A percentile compares a stretch with the other conserved stretches of the same genome.
Evolutionary conservation across 78 protist species (phyloP).

Genomic region (Thecamonas trahens): DNA sequence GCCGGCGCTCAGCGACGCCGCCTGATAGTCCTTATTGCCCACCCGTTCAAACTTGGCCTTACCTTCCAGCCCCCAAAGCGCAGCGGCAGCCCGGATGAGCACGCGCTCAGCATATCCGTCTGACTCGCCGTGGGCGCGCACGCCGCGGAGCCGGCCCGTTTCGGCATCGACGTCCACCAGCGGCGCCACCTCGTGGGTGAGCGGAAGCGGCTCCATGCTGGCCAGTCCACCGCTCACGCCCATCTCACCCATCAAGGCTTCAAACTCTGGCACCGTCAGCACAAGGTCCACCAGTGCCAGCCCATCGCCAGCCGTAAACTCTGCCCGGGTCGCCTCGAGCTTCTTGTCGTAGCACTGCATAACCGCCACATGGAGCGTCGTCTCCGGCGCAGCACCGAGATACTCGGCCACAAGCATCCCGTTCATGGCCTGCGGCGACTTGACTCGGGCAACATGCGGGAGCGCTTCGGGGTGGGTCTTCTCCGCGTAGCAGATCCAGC

Average conservation of each 20-base stretch:
- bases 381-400: conserved; percentile 26
- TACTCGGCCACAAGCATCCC: conserved; percentile 75
- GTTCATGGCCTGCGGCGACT: conserved; percentile 89
- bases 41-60: no score
- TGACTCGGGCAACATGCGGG: conserved; percentile 67
- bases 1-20: background rate
- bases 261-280: conserved; percentile 15
- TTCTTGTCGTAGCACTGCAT: conserved; percentile 97
- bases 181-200: background rate
- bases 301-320: conserved; percentile 49
- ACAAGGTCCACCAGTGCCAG: conserved; percentile 18
- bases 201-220: background rate
- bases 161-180: conserved; percentile 28
- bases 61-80: no score
- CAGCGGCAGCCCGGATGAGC: no score
- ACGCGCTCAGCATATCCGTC: no score
- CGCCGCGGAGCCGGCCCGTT: background rate
- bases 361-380: conserved; percentile 74
- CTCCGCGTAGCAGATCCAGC: conserved; percentile 94
- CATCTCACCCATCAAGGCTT: conserved; percentile 27
- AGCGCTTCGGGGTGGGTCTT: conserved; percentile 73
- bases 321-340: conserved; percentile 86
- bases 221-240: background rate
- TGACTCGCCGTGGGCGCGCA: no score
- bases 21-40: no score